Percentiles rank a stretch among this genome's conserved stretches.
These are phyloP conservation scores for Adansonia gregorii DNA, from an alignment of 441 rosid genomes.

Conservation along the genomic window DNA sequence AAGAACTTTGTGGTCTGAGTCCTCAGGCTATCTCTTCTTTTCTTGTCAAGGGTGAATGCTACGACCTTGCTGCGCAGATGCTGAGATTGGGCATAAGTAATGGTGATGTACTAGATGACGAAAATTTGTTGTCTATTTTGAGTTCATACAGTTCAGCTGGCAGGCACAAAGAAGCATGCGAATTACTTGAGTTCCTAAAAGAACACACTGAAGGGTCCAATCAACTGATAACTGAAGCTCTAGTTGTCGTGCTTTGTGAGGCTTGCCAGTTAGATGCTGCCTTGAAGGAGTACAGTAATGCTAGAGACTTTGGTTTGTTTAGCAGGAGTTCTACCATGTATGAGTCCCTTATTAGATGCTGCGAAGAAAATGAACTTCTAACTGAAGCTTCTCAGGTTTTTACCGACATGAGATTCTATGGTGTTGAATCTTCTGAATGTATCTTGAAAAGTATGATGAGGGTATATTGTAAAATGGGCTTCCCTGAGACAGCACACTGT, in stretches of 20 bases:
- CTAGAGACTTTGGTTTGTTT: constrained; percentile 48
- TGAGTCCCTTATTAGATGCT: constrained; percentile 74
- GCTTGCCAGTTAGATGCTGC: constrained; percentile 66
- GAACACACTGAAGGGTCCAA: constrained; percentile 52
- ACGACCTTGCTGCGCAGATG: constrained; percentile 75
- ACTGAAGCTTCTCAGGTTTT: constrained; percentile 88
- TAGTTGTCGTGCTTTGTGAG: constrained; percentile 74
- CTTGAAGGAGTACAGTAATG: constrained; percentile 60
- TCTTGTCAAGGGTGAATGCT: constrained; percentile 87
- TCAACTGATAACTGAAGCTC: constrained; percentile 65
- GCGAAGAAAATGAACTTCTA: constrained; percentile 58
- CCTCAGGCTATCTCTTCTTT: constrained; percentile 65
- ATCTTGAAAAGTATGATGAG: constrained; percentile 58
- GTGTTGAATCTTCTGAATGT: constrained; percentile 60
- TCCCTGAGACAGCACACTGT: constrained; percentile 88
- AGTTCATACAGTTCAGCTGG: constrained; percentile 78
- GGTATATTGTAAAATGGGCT: constrained; percentile 71
- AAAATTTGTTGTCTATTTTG: constrained; percentile 66
- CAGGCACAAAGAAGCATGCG: constrained; percentile 78
- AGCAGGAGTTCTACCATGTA: constrained; percentile 58
- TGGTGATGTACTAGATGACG: constrained; percentile 57
- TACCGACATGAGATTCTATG: constrained; percentile 76
- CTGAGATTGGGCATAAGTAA: constrained; percentile 61
- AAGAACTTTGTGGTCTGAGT: constrained; percentile 63
- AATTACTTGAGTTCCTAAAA: constrained; percentile 76